Percentiles rank a stretch among this genome's conserved stretches.
Conservation (phyloP, 1,284 basidiomycete species). For the Malassezia globosa region DNA sequence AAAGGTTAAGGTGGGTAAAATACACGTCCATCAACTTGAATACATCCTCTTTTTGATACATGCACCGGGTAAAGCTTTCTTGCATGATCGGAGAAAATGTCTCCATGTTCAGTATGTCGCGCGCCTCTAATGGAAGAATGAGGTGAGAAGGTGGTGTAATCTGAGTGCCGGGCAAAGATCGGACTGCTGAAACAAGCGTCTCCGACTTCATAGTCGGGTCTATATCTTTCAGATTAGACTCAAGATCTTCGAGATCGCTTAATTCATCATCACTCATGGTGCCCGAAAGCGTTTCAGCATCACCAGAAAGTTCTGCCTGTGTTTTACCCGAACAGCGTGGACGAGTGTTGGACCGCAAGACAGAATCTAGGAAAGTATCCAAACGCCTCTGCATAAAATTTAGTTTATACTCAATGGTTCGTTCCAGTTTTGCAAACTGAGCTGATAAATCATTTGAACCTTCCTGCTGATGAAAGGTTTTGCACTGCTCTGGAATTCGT, state of each 20-base stretch:
- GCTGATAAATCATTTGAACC: conserved; percentile 28
- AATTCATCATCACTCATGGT: background rate
- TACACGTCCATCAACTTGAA: conserved; percentile 2
- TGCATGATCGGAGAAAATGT: conserved; percentile 4
- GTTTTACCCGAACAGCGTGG: too few relatives aligned
- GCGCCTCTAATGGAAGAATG: conserved; percentile 17
- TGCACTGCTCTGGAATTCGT: conserved; percentile 40
- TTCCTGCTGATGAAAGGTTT: conserved; percentile 36
- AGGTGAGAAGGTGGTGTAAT: conserved; percentile 19
- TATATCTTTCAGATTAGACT: background rate
- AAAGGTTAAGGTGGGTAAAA: conserved; percentile 8
- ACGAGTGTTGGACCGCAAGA: too few relatives aligned
- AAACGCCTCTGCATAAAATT: background rate
- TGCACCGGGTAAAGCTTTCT: background rate
- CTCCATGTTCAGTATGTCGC: conserved; percentile 5
- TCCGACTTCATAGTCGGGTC: background rate
- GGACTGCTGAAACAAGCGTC: background rate
- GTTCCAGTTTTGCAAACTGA: conserved; percentile 29
- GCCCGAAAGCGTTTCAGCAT: background rate
- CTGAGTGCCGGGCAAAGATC: background rate
- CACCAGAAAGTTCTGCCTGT: too few relatives aligned
- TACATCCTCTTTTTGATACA: conserved; percentile 1
- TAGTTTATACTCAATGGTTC: conserved; percentile 8
- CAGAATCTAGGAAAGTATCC: background rate
- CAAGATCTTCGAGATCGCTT: background rate